phyloP scores from a whole-genome alignment of 441 rosid species.

The Erysimum cheiri region DNA sequence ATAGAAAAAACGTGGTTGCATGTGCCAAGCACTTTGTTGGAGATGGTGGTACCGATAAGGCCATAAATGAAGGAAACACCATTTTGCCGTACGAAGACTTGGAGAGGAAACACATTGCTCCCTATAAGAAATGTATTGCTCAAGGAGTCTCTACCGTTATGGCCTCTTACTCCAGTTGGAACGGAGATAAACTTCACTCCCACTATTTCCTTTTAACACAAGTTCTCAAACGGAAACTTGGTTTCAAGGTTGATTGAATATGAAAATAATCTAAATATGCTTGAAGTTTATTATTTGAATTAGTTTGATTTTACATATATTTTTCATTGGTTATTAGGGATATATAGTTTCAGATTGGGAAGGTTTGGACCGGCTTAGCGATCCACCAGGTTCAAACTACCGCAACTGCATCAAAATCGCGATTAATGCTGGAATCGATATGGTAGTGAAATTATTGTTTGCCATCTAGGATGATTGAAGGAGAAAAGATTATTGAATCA shows the following conservation, averaged over 20 bases:
- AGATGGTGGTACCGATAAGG: constrained; percentile 79
- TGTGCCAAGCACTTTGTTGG: constrained; percentile 95
- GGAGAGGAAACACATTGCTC: constrained; percentile 71
- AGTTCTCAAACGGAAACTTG: constrained; percentile 67
- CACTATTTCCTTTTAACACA: constrained; percentile 69
- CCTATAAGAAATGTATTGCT: constrained; percentile 70
- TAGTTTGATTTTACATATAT: not conserved
- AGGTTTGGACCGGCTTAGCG: constrained; percentile 64
- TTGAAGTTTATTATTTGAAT: not conserved
- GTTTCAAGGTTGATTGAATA: constrained; percentile 61
- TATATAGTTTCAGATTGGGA: constrained; percentile 80
- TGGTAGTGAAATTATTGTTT: constrained; percentile 51
- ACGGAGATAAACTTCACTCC: constrained; percentile 65
- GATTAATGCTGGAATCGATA: constrained; percentile 80
- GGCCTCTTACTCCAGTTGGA: constrained; percentile 91
- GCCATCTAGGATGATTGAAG: constrained; percentile 51
- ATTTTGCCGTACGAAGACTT: constrained; percentile 55
- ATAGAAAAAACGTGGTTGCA: constrained; percentile 75
- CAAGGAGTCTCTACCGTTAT: constrained; percentile 79
- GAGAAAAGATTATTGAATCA: constrained; percentile 53
- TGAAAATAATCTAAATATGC: not conserved
- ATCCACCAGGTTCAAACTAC: constrained; percentile 65
- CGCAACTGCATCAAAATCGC: constrained; percentile 54
- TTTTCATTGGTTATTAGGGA: constrained; percentile 52
- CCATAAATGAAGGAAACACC: constrained; percentile 76